Evolutionary conservation across 148 eudicot species (phyloP).

Genomic region (Rhododendron williamsianum): DNA sequence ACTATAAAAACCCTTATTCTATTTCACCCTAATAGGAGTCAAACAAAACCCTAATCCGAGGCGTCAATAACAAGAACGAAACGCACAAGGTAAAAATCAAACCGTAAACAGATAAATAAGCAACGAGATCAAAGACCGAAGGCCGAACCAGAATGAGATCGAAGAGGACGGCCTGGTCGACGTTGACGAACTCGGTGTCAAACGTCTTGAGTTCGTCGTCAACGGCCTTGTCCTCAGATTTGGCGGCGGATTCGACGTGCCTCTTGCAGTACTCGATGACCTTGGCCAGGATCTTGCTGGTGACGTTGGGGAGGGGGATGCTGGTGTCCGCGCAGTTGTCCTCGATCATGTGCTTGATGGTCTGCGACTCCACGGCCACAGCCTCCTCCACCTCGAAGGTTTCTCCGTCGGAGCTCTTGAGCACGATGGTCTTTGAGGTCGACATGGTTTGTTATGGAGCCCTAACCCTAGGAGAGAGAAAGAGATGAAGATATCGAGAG

Average conservation of each 20-base stretch:
- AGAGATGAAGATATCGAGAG: background rate
- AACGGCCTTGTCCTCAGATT: slow-evolving; percentile 15
- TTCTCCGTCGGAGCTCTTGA: slow-evolving; percentile 29
- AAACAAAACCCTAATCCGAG: background rate
- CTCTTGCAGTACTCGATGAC: slow-evolving; percentile 35
- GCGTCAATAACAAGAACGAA: background rate
- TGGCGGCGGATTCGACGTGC: slow-evolving; percentile 25
- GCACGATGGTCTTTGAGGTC: slow-evolving; percentile 23
- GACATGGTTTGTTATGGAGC: slow-evolving; percentile 10
- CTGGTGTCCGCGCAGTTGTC: slow-evolving; percentile 30
- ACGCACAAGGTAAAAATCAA: background rate
- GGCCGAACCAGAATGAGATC: slow-evolving; percentile 12
- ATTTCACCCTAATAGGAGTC: background rate
- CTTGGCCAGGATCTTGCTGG: slow-evolving; percentile 29
- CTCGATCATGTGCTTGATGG: slow-evolving; percentile 39
- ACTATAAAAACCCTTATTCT: background rate
- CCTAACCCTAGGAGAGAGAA: background rate
- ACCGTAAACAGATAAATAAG: background rate
- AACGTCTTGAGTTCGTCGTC: slow-evolving; percentile 31
- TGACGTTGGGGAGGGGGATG: slow-evolving; percentile 33
- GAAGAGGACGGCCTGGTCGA: slow-evolving; percentile 28
- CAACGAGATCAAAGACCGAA: background rate
- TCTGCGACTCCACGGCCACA: slow-evolving; percentile 32
- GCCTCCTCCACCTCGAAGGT: slow-evolving; percentile 28
- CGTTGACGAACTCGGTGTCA: slow-evolving; percentile 34